Conservation (phyloP, 2,329 filamentous ascomycete species). For the Onygenales sp. region DNA sequence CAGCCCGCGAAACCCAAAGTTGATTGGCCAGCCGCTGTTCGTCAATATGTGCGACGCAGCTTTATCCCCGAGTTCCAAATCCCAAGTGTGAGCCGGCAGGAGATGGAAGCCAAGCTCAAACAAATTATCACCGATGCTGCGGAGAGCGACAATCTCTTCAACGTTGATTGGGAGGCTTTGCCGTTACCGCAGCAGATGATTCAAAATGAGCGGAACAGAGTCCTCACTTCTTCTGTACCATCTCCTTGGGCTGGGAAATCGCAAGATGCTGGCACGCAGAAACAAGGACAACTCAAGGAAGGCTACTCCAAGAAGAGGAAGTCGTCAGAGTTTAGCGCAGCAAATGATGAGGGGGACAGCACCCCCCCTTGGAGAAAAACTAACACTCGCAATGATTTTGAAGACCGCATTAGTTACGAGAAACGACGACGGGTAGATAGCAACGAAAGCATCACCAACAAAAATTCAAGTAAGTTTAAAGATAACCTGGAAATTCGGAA, state of each 20-base stretch:
- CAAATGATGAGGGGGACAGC: slow-evolving; percentile 41
- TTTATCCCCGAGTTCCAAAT: slow-evolving; percentile 68
- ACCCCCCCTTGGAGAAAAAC: slow-evolving; percentile 67
- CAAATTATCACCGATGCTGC: slow-evolving; percentile 75
- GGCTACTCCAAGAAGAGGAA: slow-evolving; percentile 57
- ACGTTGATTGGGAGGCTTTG: slow-evolving; percentile 72
- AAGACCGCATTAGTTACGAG: slow-evolving; percentile 65
- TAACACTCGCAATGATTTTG: slow-evolving; percentile 53
- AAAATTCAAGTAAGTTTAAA: slow-evolving; percentile 76
- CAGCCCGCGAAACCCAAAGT: slow-evolving; percentile 46
- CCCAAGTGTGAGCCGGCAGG: slow-evolving; percentile 50
- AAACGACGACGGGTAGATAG: slow-evolving; percentile 41
- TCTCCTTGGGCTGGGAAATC: slow-evolving; percentile 24
- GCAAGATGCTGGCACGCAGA: slow-evolving; percentile 13
- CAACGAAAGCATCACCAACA: slow-evolving; percentile 20
- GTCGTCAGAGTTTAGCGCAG: slow-evolving; percentile 54
- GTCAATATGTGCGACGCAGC: slow-evolving; percentile 78
- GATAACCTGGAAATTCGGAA: slow-evolving; percentile 79
- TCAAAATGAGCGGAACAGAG: slow-evolving; percentile 52
- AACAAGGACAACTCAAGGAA: slow-evolving; percentile 8
- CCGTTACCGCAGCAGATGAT: slow-evolving; percentile 81
- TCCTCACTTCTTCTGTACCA: slow-evolving; percentile 26
- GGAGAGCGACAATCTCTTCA: slow-evolving; percentile 60
- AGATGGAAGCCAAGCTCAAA: slow-evolving; percentile 80
- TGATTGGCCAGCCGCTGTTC: slow-evolving; percentile 74